Evolutionary conservation across 495 filamentous ascomycete genomes (phyloP), one percentile per base, ranked within the genome.

Genomic region (Cercophora scortea): DNA sequence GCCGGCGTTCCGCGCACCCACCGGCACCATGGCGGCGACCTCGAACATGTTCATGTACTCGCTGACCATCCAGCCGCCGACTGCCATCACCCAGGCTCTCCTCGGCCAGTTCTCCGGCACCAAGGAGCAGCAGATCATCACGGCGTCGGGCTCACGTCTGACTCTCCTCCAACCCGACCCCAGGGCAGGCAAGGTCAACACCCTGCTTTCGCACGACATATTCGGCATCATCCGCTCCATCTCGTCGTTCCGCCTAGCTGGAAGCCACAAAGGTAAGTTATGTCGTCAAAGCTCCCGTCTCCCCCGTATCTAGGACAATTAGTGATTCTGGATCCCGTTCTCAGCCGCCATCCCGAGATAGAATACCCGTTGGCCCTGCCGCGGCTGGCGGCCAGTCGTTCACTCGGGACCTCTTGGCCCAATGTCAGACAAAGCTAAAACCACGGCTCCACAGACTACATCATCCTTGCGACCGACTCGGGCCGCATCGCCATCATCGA

Each of bases 41-140:
- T 95, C 90, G 59, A 89, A 88, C 63, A 94, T 96, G 90, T 95
- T 95, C 67, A 85, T 97, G 78, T 97, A 97, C 75, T 90, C 88
- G 45, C 75, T 97, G 67, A 96, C 94, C 17, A 84, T 99, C 61
- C 87, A 95, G 68, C 85, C 89, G 51, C 88, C 94, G 25, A 88
- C 90, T 46, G 85, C 90, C 36, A 79, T 95, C 57, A 90, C 84
- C 13, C 87, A 95, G 72, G 90, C 91, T 49, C 86, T 96, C 48
- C 77, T 95, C 13, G 93, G 93, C 55, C 89, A 96, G 62, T 96
- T 96, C 69, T 83, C 90, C 50, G 91, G 93, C 40, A 93, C 86
- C 50, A 93, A 90, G 68, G 90, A 95, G 63, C 93, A 97, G 69
- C 93, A 96, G 69, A 95, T 99, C 64, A 81, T 96, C 71, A 90